Evolutionary conservation across 1,139 yeast genomes (phyloP).

Genomic region (Kurtzmaniella quercitrusa): DNA sequence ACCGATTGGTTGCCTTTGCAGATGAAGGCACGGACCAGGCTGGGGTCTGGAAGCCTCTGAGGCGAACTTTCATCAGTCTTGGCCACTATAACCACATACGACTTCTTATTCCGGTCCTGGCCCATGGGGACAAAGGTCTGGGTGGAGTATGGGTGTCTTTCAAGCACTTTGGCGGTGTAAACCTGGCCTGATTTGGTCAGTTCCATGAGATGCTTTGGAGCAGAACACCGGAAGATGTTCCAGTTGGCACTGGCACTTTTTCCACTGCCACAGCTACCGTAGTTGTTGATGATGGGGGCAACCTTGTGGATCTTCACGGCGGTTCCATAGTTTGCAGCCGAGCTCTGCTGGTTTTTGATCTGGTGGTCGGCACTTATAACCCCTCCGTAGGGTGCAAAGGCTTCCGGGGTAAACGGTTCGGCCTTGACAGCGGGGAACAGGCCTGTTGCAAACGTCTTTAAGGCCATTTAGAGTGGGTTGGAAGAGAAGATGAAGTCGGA

Average conservation of each 20-base stretch:
- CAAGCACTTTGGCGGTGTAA: constrained; percentile 68
- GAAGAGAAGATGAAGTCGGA: background rate
- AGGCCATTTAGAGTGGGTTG: constrained; percentile 23
- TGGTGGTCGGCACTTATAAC: constrained; percentile 46
- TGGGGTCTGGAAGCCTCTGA: constrained; percentile 54
- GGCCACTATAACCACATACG: constrained; percentile 82
- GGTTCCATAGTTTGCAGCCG: constrained; percentile 88
- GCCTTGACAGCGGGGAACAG: constrained; percentile 25
- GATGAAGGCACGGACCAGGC: constrained; percentile 58
- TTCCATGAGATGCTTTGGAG: constrained; percentile 59
- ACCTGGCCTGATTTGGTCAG: constrained; percentile 8
- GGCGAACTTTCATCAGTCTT: constrained; percentile 36
- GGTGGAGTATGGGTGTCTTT: constrained; percentile 86
- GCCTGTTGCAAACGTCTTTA: constrained; percentile 34
- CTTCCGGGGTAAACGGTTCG: constrained; percentile 37
- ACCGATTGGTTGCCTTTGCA: constrained; percentile 85
- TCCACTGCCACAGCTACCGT: constrained; percentile 42
- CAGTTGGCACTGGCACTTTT: constrained; percentile 56
- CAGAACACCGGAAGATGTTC: constrained; percentile 80
- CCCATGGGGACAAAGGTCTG: constrained; percentile 94
- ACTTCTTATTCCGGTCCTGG: constrained; percentile 39
- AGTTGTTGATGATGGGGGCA: constrained; percentile 59
- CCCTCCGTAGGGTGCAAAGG: constrained; percentile 41
- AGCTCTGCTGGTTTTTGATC: constrained; percentile 22
- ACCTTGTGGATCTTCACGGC: constrained; percentile 75